Evolutionary conservation across 306 rosid species (phyloP), one percentile per base, ranked within the genome.

Genomic region (Quillaja saponaria): DNA sequence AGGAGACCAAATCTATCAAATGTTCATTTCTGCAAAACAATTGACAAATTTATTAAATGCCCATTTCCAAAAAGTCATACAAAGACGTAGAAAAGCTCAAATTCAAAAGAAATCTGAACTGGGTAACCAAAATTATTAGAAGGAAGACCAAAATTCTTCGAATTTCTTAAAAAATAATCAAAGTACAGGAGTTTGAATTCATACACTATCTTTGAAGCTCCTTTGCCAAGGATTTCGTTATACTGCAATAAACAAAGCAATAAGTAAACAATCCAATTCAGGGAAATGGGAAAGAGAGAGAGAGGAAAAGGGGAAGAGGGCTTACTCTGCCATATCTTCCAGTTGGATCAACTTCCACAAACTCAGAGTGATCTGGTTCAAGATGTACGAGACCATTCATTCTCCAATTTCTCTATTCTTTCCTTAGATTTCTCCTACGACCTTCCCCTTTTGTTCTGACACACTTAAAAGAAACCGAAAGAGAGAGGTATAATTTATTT

Each of bases 241-340:
- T 86, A 92, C 99, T 92, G 87, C 72, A 78, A 61, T 15, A 55
- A 76, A 65, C 13, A 69, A 13, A 10, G 33, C 10, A 39, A 12
- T 20, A 46, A 2, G 40, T 68, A 39, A 42, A 69, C 31, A 71
- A 71, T 9, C 19, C n/a, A 11, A 73, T 70, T 35, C 78, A 62
- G 41, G 66, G 31, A 40, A 56, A 33, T 17, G 34, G 47, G 5
- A 34, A 15, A 57, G 49, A 56, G 28, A 41, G 21, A 15, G 46
- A 49, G 38, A 59, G 45, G 20, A 54, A 33, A 71, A 48, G 63
- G 31, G 54, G 45, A 41, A 39, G 44, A 56, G 52, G n/a, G 10
- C 1, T 5, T 83, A 92, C 99, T 66, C 96, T 82, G 94, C 96
- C 99, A 80, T 92, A 92, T 92, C 99, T 86, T 54, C 99, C 95